These are phyloP conservation scores for Rhodomyrtus psidioides DNA, from an alignment of 441 rosid species.

Conservation along the genomic window DNA sequence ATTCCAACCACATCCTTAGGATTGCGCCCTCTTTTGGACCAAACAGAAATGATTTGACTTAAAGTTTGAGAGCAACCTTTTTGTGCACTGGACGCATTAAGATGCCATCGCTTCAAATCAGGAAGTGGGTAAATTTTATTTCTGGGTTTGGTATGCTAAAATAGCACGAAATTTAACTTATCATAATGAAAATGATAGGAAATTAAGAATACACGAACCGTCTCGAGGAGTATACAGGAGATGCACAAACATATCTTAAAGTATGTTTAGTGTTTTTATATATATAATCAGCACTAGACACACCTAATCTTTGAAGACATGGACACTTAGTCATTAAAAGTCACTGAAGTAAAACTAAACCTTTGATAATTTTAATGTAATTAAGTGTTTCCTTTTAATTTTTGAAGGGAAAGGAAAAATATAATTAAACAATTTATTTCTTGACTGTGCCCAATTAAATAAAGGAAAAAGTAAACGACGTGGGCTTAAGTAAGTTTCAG, in stretches of 20 bases:
- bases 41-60: not conserved
- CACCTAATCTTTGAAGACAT: not conserved
- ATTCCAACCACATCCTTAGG: not conserved
- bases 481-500: not conserved
- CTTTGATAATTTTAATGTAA: not conserved
- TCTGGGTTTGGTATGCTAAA: not conserved
- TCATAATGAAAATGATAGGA: not conserved
- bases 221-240: not conserved
- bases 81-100: not conserved
- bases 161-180: not conserved
- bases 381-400: not conserved
- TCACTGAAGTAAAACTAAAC: not conserved
- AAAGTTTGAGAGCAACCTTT: not conserved
- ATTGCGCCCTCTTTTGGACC: not conserved
- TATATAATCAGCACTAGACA: not conserved
- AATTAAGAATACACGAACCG: not conserved
- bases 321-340: not conserved
- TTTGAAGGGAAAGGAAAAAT: not conserved
- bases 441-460: not conserved
- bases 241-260: not conserved
- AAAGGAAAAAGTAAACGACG: not conserved
- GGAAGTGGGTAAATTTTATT: not conserved
- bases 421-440: not conserved
- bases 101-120: not conserved
- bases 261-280: not conserved